A percentile compares a stretch with the other conserved stretches of the same genome.
Evolutionary conservation across 257 asterid genomes (phyloP).

Genomic region (Solanum peruvianum): DNA sequence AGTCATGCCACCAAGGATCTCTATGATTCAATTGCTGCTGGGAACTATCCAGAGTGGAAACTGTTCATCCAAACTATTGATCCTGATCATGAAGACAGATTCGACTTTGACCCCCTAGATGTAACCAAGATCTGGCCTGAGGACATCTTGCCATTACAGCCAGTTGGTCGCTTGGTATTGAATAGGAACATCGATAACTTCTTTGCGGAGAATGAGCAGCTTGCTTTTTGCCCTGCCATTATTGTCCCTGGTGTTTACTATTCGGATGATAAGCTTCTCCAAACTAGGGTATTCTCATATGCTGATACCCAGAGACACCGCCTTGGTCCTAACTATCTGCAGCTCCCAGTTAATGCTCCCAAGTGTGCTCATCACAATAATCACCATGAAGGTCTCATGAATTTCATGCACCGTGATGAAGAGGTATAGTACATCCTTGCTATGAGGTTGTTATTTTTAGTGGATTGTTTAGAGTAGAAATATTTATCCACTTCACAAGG

Average conservation of each 20-base stretch:
- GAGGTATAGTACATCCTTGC: slow-evolving; percentile 22
- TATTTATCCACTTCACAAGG: background rate
- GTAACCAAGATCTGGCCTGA: slow-evolving; percentile 97
- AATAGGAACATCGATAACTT: slow-evolving; percentile 86
- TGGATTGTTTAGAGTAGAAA: background rate
- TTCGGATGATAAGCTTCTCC: slow-evolving; percentile 40
- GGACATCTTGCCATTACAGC: slow-evolving; percentile 86
- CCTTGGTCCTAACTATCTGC: slow-evolving; percentile 45
- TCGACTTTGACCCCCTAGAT: slow-evolving; percentile 95
- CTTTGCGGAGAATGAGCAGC: slow-evolving; percentile 45
- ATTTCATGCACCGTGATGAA: slow-evolving; percentile 43
- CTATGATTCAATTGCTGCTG: slow-evolving; percentile 77
- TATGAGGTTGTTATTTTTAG: background rate
- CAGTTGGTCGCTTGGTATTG: slow-evolving; percentile 90
- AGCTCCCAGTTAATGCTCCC: slow-evolving; percentile 46
- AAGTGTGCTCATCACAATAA: slow-evolving; percentile 42
- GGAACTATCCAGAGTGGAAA: slow-evolving; percentile 96
- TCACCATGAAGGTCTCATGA: slow-evolving; percentile 41
- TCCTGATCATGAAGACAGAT: slow-evolving; percentile 74
- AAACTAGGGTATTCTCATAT: slow-evolving; percentile 34
- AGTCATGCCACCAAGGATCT: slow-evolving; percentile 98
- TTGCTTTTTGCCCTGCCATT: slow-evolving; percentile 42
- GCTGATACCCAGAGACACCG: slow-evolving; percentile 42
- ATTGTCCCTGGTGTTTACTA: slow-evolving; percentile 39
- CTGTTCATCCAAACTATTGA: slow-evolving; percentile 83